Percentiles rank a stretch among this genome's conserved stretches.
phyloP scores from a whole-genome alignment of 1,284 basidiomycete species.

The Abortiporus biennis region DNA sequence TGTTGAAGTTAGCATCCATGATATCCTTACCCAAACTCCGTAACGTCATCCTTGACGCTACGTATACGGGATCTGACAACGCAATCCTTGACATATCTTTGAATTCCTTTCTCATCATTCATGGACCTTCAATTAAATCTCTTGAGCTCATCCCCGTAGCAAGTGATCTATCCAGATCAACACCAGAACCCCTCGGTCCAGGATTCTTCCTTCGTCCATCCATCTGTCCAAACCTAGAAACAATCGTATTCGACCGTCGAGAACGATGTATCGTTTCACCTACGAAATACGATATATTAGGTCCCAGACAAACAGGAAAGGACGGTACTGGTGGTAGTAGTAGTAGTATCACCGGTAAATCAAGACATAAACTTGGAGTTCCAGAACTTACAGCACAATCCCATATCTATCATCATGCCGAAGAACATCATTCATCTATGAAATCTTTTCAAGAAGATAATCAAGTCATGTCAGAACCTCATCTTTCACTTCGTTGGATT shows the following conservation, averaged over 20 bases:
- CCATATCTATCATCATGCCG: neutral
- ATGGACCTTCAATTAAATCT: slow-evolving; percentile 32
- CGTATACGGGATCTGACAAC: neutral
- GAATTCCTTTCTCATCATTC: slow-evolving; percentile 30
- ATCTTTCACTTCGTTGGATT: slow-evolving; percentile 36
- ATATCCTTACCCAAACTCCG: slow-evolving; percentile 15
- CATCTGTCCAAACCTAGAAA: slow-evolving; percentile 38
- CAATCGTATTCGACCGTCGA: slow-evolving; percentile 31
- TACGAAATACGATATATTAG: slow-evolving; percentile 18
- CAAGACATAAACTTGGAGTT: neutral
- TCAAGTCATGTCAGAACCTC: slow-evolving; percentile 21
- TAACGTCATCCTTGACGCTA: slow-evolving; percentile 1
- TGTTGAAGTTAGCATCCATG: slow-evolving; percentile 16
- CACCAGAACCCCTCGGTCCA: slow-evolving; percentile 30
- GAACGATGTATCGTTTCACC: slow-evolving; percentile 13
- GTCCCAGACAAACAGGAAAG: no score
- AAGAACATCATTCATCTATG: neutral
- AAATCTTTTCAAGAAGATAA: neutral
- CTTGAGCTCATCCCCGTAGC: slow-evolving; percentile 36
- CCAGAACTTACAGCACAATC: neutral
- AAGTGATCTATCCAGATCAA: slow-evolving; percentile 23
- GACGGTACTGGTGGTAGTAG: no score
- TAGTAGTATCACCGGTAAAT: no score
- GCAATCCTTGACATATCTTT: neutral
- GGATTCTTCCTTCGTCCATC: slow-evolving; percentile 31